These are phyloP conservation scores for Suillus fuscotomentosus DNA, from an alignment of 768 basidiomycete species.

Conservation along the genomic window DNA sequence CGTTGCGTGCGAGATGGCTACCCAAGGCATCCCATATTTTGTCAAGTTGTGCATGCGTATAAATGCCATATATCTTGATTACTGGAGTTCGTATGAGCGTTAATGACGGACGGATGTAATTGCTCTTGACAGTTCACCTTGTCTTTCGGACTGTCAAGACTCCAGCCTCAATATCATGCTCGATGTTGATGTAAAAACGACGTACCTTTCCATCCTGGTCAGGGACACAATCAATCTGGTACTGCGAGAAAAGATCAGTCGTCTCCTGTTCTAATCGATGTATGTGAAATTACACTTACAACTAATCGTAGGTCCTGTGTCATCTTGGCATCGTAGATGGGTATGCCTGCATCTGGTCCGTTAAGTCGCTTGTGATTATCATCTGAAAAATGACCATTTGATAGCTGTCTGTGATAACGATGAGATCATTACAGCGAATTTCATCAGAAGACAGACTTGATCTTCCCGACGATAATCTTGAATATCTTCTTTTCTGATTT, in stretches of 20 bases:
- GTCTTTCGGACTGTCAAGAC: constrained; percentile 33
- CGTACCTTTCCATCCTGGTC: constrained; percentile 35
- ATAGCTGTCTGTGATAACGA: constrained; percentile 51
- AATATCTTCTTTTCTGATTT: constrained; percentile 47
- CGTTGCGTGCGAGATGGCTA: constrained; percentile 39
- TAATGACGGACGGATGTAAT: background rate
- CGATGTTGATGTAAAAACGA: background rate
- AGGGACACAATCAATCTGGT: constrained; percentile 47
- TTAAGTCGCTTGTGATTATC: constrained; percentile 66
- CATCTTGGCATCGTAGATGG: constrained; percentile 71
- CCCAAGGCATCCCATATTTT: constrained; percentile 48
- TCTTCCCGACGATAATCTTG: constrained; percentile 61
- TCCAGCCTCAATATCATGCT: background rate
- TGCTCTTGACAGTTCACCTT: constrained; percentile 27
- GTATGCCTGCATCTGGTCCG: constrained; percentile 42
- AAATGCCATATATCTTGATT: constrained; percentile 50
- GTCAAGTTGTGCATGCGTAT: constrained; percentile 46
- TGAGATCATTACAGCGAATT: background rate
- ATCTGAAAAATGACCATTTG: constrained; percentile 64
- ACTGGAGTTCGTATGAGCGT: constrained; percentile 26
- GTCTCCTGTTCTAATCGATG: background rate
- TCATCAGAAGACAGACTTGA: constrained; percentile 43
- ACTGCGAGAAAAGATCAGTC: constrained; percentile 28
- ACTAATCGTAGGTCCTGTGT: constrained; percentile 49
- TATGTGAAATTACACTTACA: constrained; percentile 29